Evolutionary conservation across 257 asterid species (phyloP), one percentile per base, ranked within the genome.

Genomic region (Nicotiana tabacum): DNA sequence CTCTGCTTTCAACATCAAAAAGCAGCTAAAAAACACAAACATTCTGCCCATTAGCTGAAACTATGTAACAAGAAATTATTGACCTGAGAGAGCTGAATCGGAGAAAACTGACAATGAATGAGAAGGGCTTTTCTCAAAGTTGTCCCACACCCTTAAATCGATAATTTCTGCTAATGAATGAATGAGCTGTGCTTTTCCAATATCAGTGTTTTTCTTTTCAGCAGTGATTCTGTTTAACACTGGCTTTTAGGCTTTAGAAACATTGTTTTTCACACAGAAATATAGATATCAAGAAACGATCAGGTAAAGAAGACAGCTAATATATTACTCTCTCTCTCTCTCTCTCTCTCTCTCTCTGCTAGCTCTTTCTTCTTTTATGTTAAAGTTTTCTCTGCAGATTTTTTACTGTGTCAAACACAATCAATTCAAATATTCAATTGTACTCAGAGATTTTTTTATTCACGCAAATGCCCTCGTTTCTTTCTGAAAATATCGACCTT

Each of bases 291-390:
- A 76, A 24, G 53, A 76, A 29, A 51, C 0, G 80, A 27, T 51
- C 80, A 74, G 79, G 62, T 74, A 37, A 74, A 74, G 24, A 48
- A 24, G 80, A 76, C 80, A 76, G 64, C 80, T 74, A 51, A 51
- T 51, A 48, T 74, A 6, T 72, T 70, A n/a, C 51, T 43, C 51
- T 43, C 51, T 39, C 46, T 70, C n/a, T 11, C 46, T 67, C 46
- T 70, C n/a, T 11, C 46, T 67, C 58, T 53, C 51, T 43, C 51
- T 43, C 51, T 39, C 46, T 70, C n/a, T 11, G 21, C n/a, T 70
- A 11, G 1, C 8, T 72, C 37, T 46, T 72, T 46, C 61, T 57
- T 24, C 13, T 46, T 76, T 51, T 21, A 27, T 76, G 80, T 15
- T 76, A 76, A 51, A 51, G 27, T 16, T 51, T 60, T 29, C 13